Conservation (phyloP, 805 yeast genomes). For the Ogataea dorogensis region DNA sequence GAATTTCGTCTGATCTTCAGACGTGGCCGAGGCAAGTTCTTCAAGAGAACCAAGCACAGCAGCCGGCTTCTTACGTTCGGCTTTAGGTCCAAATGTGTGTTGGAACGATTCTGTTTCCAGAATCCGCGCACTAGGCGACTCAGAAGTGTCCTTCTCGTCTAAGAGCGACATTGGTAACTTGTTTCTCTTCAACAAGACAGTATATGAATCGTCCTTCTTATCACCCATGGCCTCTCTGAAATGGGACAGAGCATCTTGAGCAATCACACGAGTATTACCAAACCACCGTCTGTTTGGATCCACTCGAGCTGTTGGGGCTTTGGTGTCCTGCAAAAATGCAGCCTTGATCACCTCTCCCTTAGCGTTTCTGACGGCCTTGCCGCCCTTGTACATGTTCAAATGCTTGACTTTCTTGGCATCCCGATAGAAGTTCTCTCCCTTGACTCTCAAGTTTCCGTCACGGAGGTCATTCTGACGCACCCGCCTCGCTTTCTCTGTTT, state of each 20-base stretch:
- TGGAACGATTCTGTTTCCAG: slow-evolving; percentile 85
- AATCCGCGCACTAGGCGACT: slow-evolving; percentile 75
- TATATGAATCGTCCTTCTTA: slow-evolving; percentile 75
- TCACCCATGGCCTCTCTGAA: slow-evolving; percentile 93
- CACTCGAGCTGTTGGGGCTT: slow-evolving; percentile 86
- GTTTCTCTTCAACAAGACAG: slow-evolving; percentile 82
- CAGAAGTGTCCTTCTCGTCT: slow-evolving; percentile 78
- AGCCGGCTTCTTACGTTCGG: slow-evolving; percentile 89
- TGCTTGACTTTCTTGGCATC: slow-evolving; percentile 91
- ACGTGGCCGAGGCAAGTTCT: slow-evolving; percentile 66
- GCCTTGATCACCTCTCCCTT: slow-evolving; percentile 85
- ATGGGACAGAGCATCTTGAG: slow-evolving; percentile 93
- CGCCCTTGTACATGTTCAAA: slow-evolving; percentile 89
- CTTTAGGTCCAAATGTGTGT: slow-evolving; percentile 89
- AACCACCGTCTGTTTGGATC: slow-evolving; percentile 98
- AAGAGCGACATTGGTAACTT: slow-evolving; percentile 93
- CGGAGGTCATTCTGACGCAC: slow-evolving; percentile 75
- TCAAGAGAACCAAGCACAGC: slow-evolving; percentile 71
- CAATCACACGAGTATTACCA: slow-evolving; percentile 94
- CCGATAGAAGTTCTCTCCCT: slow-evolving; percentile 94
- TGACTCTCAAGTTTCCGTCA: slow-evolving; percentile 89
- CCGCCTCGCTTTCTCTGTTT: slow-evolving; percentile 88
- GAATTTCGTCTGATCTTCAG: slow-evolving; percentile 53
- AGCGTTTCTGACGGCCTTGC: slow-evolving; percentile 82
- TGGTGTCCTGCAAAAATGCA: slow-evolving; percentile 84